These are phyloP conservation scores for Fraxinus pennsylvanica DNA, from an alignment of 257 asterid species.

Conservation along the genomic window DNA sequence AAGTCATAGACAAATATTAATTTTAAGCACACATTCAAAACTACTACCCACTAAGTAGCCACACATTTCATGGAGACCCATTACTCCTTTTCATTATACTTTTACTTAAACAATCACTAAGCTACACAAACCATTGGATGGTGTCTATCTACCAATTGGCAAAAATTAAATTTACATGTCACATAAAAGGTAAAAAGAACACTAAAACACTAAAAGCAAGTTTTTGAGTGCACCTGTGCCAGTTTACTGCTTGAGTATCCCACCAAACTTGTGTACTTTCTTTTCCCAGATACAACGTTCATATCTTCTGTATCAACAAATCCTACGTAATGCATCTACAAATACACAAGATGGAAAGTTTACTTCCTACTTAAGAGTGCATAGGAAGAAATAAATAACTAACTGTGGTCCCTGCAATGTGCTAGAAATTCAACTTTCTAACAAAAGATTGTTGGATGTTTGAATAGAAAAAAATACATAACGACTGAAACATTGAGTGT, in stretches of 20 bases:
- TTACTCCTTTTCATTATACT: too few species aligned
- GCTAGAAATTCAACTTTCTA: not conserved
- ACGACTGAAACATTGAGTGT: not conserved
- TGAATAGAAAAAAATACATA: not conserved
- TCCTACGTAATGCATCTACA: slow-evolving; percentile 89
- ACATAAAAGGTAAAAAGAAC: slow-evolving; percentile 10
- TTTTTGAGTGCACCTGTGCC: slow-evolving; percentile 66
- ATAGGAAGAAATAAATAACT: slow-evolving; percentile 12
- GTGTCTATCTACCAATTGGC: slow-evolving; percentile 1
- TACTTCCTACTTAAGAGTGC: slow-evolving; percentile 26
- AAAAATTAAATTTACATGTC: not conserved
- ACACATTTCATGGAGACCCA: too few species aligned
- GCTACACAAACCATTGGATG: slow-evolving; percentile 10
- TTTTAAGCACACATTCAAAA: too few species aligned
- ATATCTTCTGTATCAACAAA: slow-evolving; percentile 97
- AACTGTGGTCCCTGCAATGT: slow-evolving; percentile 5
- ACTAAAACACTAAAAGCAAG: slow-evolving; percentile 14
- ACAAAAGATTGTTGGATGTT: slow-evolving; percentile 1
- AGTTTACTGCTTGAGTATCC: slow-evolving; percentile 87
- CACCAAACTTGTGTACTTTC: slow-evolving; percentile 72
- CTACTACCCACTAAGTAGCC: too few species aligned
- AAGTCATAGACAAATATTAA: too few species aligned
- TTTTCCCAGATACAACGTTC: slow-evolving; percentile 84
- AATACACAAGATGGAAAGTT: slow-evolving; percentile 14
- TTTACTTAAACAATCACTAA: not conserved